These are phyloP conservation scores for Cutaneotrichosporon cavernicola DNA, from an alignment of 1,284 basidiomycete species.

Conservation along the genomic window DNA sequence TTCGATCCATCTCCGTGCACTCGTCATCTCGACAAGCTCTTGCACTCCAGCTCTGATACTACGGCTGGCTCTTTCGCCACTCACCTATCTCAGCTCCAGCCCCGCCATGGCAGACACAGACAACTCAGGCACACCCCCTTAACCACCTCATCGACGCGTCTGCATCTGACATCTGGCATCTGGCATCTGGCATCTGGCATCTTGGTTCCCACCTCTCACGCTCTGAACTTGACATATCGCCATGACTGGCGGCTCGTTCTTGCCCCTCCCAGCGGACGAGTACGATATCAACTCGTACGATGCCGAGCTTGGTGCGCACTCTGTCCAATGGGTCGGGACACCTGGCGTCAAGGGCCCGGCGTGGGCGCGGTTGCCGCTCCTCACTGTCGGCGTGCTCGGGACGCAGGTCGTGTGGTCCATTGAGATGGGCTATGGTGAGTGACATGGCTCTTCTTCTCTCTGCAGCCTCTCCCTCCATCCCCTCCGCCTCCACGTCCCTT, in stretches of 20 bases:
- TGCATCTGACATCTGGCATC: too few species aligned
- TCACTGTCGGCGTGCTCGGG: conserved; percentile 75
- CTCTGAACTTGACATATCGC: not conserved
- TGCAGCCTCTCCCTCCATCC: not conserved
- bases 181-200: not conserved
- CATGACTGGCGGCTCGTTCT: conserved; percentile 45
- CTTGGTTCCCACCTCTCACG: not conserved
- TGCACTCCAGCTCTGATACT: not conserved
- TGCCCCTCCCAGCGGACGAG: conserved; percentile 36
- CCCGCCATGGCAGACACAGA: not conserved
- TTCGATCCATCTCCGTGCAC: too few species aligned
- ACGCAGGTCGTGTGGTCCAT: conserved; percentile 86
- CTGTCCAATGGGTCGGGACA: conserved; percentile 59
- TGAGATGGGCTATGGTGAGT: conserved; percentile 82
- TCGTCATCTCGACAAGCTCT: too few species aligned
- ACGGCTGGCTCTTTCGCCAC: not conserved
- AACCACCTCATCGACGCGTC: not conserved
- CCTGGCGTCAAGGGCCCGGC: conserved; percentile 62
- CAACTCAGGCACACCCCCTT: not conserved
- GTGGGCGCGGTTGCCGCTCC: conserved; percentile 65
- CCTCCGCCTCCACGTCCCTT: not conserved
- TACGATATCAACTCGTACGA: conserved; percentile 30
- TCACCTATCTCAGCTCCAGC: not conserved
- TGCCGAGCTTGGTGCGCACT: conserved; percentile 31
- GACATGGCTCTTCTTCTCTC: not conserved